Conservation (phyloP, 306 rosid genomes). For the Comarum palustre region DNA sequence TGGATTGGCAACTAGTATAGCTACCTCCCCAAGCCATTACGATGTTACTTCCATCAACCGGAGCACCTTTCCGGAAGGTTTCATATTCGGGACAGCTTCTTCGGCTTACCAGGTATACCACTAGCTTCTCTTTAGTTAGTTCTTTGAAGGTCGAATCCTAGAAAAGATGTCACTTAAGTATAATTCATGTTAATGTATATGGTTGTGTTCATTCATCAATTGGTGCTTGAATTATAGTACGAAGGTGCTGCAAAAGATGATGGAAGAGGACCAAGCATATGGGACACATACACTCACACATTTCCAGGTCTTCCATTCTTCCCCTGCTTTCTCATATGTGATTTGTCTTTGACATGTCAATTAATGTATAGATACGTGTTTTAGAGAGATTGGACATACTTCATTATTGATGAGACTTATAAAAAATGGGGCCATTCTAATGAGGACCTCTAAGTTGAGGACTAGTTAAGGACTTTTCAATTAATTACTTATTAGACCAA, state of each 20-base stretch:
- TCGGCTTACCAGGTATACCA: constrained; percentile 16
- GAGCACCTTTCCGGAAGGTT: constrained; percentile 35
- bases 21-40: neutral
- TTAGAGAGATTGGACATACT: neutral
- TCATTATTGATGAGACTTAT: neutral
- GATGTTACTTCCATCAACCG: constrained; percentile 33
- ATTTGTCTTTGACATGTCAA: neutral
- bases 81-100: constrained; percentile 20
- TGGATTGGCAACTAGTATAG: neutral
- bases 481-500: no score
- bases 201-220: neutral
- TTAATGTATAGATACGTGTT: neutral
- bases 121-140: neutral
- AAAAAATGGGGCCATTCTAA: no score
- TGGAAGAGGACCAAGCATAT: constrained; percentile 53
- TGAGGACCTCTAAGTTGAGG: no score
- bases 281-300: constrained; percentile 58
- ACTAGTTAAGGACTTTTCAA: no score
- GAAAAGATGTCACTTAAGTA: neutral
- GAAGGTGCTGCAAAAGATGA: constrained; percentile 61
- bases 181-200: neutral
- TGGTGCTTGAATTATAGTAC: constrained; percentile 27
- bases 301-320: constrained; percentile 24
- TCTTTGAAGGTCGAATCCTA: neutral
- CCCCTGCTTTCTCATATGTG: neutral